phyloP scores from a whole-genome alignment of 306 rosid species.

The Vigna nakashimae region DNA sequence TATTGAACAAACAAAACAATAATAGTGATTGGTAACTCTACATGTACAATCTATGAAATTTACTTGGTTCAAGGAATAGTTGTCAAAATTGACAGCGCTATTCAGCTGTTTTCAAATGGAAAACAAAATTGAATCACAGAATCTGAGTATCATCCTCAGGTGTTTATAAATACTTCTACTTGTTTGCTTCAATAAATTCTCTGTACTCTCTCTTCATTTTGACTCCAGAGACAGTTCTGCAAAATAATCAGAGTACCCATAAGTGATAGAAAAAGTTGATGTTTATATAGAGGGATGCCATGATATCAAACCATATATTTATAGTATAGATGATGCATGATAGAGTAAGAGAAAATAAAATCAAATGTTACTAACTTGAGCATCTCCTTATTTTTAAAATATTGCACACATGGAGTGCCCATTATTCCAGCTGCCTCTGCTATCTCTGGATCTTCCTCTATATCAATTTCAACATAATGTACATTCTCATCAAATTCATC shows the following conservation, averaged over 20 bases:
- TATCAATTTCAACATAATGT: slow-evolving; percentile 95
- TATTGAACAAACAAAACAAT: slow-evolving; percentile 35
- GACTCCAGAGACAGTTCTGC: slow-evolving; percentile 86
- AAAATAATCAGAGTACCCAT: slow-evolving; percentile 38
- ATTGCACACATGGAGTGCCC: slow-evolving; percentile 99
- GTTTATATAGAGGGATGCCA: too few relatives aligned
- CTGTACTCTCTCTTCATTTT: slow-evolving; percentile 92
- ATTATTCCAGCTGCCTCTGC: slow-evolving; percentile 98
- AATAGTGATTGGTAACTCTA: slow-evolving; percentile 44
- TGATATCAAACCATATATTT: too few relatives aligned
- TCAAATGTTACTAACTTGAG: slow-evolving; percentile 59
- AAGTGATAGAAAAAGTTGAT: slow-evolving; percentile 10
- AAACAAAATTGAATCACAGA: slow-evolving; percentile 71
- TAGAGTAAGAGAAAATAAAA: slow-evolving; percentile 12
- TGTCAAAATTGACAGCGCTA: slow-evolving; percentile 57
- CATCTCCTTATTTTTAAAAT: slow-evolving; percentile 93
- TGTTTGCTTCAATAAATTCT: slow-evolving; percentile 80
- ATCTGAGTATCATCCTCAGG: slow-evolving; percentile 29
- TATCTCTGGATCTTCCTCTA: slow-evolving; percentile 94
- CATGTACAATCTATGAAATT: slow-evolving; percentile 54
- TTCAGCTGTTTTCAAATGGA: slow-evolving; percentile 53
- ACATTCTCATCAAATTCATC: slow-evolving; percentile 88
- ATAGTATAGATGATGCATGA: too few relatives aligned
- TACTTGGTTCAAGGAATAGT: slow-evolving; percentile 41
- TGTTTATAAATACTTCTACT: slow-evolving; percentile 52